Percentiles rank a stretch among this genome's conserved stretches.
These are phyloP conservation scores for Leccinum griseonigrum DNA, from an alignment of 1,284 basidiomycete species.

Conservation along the genomic window DNA sequence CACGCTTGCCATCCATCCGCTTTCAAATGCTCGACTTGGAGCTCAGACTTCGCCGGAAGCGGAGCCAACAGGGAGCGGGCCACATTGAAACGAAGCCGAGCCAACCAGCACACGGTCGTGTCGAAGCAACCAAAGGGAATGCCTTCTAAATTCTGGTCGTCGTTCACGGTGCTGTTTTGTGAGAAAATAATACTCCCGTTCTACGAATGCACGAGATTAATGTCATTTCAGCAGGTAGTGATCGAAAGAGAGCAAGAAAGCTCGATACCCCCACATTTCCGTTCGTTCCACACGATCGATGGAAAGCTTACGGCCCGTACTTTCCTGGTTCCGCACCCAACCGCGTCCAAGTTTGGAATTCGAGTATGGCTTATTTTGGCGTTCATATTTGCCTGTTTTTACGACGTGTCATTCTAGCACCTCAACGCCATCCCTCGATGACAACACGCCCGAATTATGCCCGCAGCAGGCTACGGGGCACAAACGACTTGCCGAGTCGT, in stretches of 20 bases:
- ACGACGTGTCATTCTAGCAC: not conserved
- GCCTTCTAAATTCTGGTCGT: not conserved
- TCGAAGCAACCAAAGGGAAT: not conserved
- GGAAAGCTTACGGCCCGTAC: not conserved
- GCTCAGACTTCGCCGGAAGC: not conserved
- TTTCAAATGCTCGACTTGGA: not conserved
- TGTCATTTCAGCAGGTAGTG: not conserved
- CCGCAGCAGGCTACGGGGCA: not conserved
- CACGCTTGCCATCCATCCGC: not conserved
- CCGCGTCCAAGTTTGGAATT: not conserved
- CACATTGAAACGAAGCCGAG: not conserved
- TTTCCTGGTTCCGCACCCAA: not conserved
- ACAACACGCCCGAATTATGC: not conserved
- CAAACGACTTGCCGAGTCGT: not conserved
- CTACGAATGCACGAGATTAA: not conserved
- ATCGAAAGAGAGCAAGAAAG: not conserved
- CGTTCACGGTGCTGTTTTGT: not conserved
- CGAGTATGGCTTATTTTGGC: not conserved
- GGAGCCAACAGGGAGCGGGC: not conserved
- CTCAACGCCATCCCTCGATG: not conserved
- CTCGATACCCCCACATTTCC: not conserved
- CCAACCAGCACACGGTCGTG: not conserved
- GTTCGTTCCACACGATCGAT: not conserved
- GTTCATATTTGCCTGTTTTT: not conserved
- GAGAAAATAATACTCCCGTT: not conserved